A percentile compares a stretch with the other conserved stretches of the same genome.
These are phyloP conservation scores for Aspergillus ustus DNA, from an alignment of 2,329 filamentous ascomycete genomes.

Conservation along the genomic window DNA sequence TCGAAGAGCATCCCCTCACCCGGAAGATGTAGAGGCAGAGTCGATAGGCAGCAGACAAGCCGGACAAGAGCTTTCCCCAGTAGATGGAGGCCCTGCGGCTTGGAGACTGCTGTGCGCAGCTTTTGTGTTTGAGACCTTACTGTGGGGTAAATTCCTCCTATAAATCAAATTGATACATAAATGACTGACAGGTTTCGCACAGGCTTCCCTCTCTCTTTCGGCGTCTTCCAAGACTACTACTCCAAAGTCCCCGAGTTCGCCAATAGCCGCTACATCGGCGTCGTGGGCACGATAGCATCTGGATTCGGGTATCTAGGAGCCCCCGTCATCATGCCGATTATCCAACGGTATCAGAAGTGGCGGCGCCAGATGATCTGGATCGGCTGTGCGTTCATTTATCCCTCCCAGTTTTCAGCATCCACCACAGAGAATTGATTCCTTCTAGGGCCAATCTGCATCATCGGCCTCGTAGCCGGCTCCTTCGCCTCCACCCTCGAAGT, in stretches of 20 bases:
- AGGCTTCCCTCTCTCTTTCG: conserved; percentile 34
- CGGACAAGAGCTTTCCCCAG: neutral
- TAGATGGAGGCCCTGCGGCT: conserved; percentile 1
- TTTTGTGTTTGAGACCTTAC: conserved; percentile 13
- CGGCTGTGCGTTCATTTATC: neutral
- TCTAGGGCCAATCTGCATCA: neutral
- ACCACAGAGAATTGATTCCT: neutral
- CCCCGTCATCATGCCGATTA: conserved; percentile 4
- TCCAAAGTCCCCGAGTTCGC: conserved; percentile 23
- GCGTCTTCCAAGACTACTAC: conserved; percentile 33
- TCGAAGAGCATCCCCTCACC: neutral
- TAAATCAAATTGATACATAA: too few relatives aligned
- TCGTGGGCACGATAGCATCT: conserved; percentile 30
- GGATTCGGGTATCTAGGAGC: conserved; percentile 14
- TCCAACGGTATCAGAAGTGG: neutral
- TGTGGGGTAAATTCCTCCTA: conserved; percentile 9
- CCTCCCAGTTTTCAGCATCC: neutral
- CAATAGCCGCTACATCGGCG: conserved; percentile 22
- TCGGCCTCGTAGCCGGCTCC: conserved; percentile 17
- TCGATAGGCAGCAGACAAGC: neutral
- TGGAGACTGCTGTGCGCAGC: conserved; percentile 12
- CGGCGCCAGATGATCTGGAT: conserved; percentile 10
- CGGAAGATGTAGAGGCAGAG: neutral
- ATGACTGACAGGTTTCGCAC: neutral
- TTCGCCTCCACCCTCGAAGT: conserved; percentile 30